phyloP scores from a whole-genome alignment of 2,329 filamentous ascomycete genomes.

The Dendryphion nanum region DNA sequence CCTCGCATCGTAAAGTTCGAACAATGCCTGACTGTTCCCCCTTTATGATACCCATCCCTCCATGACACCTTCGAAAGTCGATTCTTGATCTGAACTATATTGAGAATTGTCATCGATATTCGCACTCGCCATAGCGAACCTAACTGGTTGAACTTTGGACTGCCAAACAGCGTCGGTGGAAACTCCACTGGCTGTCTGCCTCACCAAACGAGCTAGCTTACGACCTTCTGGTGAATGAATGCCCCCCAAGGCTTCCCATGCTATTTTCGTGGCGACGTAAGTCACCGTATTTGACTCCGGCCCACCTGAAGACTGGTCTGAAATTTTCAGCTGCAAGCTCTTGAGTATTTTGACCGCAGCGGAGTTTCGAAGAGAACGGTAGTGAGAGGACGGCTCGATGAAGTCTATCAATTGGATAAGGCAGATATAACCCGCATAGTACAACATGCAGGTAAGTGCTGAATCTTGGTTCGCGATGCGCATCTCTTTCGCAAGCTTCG shows the following conservation, averaged over 20 bases:
- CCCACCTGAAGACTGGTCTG: slow-evolving; percentile 13
- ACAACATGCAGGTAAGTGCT: slow-evolving; percentile 24
- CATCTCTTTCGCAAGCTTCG: slow-evolving; percentile 9
- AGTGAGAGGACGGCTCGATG: slow-evolving; percentile 13
- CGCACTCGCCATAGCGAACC: no score
- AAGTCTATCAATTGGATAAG: slow-evolving; percentile 19
- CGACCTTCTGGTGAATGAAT: slow-evolving; percentile 21
- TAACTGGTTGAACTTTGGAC: no score
- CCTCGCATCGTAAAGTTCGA: no score
- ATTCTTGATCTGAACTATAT: no score
- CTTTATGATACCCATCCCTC: no score
- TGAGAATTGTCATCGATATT: no score
- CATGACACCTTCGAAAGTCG: no score
- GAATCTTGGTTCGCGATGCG: slow-evolving; percentile 18
- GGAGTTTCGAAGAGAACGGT: slow-evolving; percentile 13
- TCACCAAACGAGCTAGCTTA: slow-evolving; percentile 14
- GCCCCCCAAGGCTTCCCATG: slow-evolving; percentile 24
- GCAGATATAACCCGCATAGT: slow-evolving; percentile 21
- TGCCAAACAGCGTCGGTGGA: slow-evolving; percentile 13
- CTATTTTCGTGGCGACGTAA: slow-evolving; percentile 23
- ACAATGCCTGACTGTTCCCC: no score
- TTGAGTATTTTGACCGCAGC: slow-evolving; percentile 17
- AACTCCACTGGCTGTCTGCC: slow-evolving; percentile 8
- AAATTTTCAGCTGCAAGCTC: slow-evolving; percentile 20
- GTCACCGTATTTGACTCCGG: slow-evolving; percentile 23